Evolutionary conservation across 2,329 filamentous ascomycete species (phyloP).

Genomic region (Apiospora phragmitis): DNA sequence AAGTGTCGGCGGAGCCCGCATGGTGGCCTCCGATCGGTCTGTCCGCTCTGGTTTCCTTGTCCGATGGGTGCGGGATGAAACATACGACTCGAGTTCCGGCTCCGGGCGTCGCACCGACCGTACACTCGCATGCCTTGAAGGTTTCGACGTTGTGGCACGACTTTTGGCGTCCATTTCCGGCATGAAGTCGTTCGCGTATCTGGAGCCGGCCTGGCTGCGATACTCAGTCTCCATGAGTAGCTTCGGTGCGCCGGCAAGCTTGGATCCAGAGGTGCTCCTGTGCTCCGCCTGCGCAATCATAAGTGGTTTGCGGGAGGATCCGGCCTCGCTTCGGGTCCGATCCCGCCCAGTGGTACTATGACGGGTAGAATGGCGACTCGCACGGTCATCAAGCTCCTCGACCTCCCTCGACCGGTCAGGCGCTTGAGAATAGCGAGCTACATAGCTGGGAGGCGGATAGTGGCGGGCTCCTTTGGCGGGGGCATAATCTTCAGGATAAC

Average conservation of each 20-base stretch:
- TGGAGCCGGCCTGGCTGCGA: slow-evolving; percentile 30
- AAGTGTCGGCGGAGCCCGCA: slow-evolving; percentile 25
- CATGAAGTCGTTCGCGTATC: slow-evolving; percentile 14
- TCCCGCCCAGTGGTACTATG: slow-evolving; percentile 33
- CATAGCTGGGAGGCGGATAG: slow-evolving; percentile 37
- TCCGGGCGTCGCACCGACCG: slow-evolving; percentile 12
- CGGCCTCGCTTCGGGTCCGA: slow-evolving; percentile 43
- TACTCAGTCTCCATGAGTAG: slow-evolving; percentile 26
- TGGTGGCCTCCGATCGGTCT: slow-evolving; percentile 32
- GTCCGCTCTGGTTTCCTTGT: slow-evolving; percentile 23
- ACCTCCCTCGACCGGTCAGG: slow-evolving; percentile 29
- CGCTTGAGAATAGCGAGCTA: slow-evolving; percentile 37
- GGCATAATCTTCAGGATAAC: slow-evolving; percentile 36
- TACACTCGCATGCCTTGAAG: slow-evolving; percentile 11
- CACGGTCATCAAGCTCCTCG: slow-evolving; percentile 41
- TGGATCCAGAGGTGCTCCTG: slow-evolving; percentile 41
- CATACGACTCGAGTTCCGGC: slow-evolving; percentile 14
- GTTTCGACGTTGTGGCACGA: slow-evolving; percentile 5
- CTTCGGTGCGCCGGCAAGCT: slow-evolving; percentile 31
- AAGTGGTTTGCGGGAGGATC: slow-evolving; percentile 36
- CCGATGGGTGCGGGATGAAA: slow-evolving; percentile 11
- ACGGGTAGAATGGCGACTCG: slow-evolving; percentile 41
- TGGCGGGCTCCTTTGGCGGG: slow-evolving; percentile 26
- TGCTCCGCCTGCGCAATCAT: slow-evolving; percentile 43
- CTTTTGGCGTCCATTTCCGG: slow-evolving; percentile 14